phyloP scores from a whole-genome alignment of 2,329 filamentous ascomycete genomes.

The Penicillium sclerotiorum region DNA sequence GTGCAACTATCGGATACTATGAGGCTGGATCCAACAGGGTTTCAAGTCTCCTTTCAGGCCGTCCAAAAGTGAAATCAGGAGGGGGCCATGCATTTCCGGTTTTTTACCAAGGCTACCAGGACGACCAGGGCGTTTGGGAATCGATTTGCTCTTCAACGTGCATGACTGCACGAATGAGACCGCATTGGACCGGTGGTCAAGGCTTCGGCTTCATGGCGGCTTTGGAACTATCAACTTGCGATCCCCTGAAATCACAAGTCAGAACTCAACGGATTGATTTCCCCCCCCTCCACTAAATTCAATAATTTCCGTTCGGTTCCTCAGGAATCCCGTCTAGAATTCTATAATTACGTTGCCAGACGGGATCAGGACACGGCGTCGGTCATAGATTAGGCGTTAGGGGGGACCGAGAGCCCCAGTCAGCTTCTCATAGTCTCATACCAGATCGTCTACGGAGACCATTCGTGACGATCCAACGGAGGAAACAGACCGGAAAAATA shows the following conservation, averaged over 20 bases:
- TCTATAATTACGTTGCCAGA: no score
- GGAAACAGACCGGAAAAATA: constrained; percentile 5
- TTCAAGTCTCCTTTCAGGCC: neutral
- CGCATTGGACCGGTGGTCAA: neutral
- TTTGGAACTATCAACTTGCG: constrained; percentile 22
- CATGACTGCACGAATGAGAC: constrained; percentile 1
- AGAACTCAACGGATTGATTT: neutral
- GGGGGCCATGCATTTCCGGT: constrained; percentile 4
- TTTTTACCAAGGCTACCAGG: constrained; percentile 13
- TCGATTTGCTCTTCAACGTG: neutral
- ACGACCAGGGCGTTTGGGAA: constrained; percentile 15
- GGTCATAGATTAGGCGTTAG: no score
- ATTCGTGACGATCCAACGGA: constrained; percentile 3
- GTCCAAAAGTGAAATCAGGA: neutral
- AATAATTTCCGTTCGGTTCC: no score
- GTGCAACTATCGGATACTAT: neutral
- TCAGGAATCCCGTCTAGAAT: neutral
- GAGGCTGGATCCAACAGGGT: neutral
- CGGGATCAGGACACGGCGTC: no score
- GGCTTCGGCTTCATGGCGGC: neutral
- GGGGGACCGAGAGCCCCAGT: constrained; percentile 7
- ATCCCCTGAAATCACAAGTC: constrained; percentile 19
- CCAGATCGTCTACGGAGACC: neutral
- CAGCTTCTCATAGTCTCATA: constrained; percentile 5
- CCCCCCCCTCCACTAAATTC: neutral